Evolutionary conservation across 306 rosid genomes (phyloP).

Genomic region (Prunus padus): DNA sequence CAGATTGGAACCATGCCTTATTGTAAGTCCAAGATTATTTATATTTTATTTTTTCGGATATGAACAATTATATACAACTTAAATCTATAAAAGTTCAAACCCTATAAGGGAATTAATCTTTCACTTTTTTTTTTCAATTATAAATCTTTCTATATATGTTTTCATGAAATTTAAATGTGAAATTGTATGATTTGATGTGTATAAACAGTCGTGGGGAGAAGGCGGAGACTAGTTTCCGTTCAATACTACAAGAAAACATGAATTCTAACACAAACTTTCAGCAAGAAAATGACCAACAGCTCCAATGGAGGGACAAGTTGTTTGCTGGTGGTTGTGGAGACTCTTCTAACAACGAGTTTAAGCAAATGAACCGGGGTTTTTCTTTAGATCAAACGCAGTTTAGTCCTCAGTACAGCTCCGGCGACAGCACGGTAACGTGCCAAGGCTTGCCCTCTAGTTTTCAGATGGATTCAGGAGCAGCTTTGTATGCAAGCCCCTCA

Average conservation of each 20-base stretch:
- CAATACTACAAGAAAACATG: slow-evolving; percentile 73
- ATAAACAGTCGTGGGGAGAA: slow-evolving; percentile 49
- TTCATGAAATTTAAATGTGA: not conserved
- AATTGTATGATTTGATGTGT: slow-evolving; percentile 1
- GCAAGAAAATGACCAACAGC: slow-evolving; percentile 58
- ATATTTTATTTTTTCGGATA: not conserved
- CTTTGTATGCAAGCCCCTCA: slow-evolving; percentile 60
- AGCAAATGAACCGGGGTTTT: slow-evolving; percentile 61
- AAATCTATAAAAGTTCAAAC: not conserved
- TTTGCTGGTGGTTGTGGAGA: slow-evolving; percentile 38
- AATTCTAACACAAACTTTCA: slow-evolving; percentile 48
- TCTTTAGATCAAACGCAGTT: slow-evolving; percentile 67
- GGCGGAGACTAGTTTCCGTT: slow-evolving; percentile 60
- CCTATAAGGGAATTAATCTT: not conserved
- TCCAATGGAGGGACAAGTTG: slow-evolving; percentile 71
- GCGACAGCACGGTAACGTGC: slow-evolving; percentile 66
- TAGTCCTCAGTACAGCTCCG: slow-evolving; percentile 76
- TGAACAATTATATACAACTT: not conserved
- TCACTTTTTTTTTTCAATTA: not conserved
- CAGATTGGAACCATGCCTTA: slow-evolving; percentile 87
- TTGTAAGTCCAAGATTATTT: slow-evolving; percentile 52
- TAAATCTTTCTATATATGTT: too few relatives aligned
- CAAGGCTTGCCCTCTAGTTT: slow-evolving; percentile 49
- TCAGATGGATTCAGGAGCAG: slow-evolving; percentile 48
- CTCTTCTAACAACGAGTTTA: slow-evolving; percentile 41